Conservation (phyloP, 371 early-diverging fungal genomes). For the Quaeritorhiza haematococci region DNA sequence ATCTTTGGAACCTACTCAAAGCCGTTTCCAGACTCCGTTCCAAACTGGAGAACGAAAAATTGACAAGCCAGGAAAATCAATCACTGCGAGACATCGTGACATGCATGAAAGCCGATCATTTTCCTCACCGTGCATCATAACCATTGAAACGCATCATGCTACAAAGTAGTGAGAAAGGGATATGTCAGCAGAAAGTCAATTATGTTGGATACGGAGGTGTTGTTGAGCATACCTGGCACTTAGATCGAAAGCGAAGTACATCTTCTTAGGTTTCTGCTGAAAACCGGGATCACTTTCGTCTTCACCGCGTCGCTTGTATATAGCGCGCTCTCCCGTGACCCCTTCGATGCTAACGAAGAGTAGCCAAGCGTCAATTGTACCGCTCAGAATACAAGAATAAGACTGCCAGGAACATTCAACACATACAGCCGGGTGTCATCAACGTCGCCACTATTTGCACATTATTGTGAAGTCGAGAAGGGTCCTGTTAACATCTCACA, state of each 20-base stretch:
- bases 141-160: slow-evolving; percentile 43
- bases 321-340: slow-evolving; percentile 70
- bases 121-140: neutral
- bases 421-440: slow-evolving; percentile 68
- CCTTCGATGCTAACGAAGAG: slow-evolving; percentile 50
- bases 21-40: slow-evolving; percentile 32
- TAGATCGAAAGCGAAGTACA: slow-evolving; percentile 77
- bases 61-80: too few relatives aligned
- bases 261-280: slow-evolving; percentile 62
- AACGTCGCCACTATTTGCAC: slow-evolving; percentile 77
- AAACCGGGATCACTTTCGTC: slow-evolving; percentile 63
- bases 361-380: neutral
- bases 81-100: slow-evolving; percentile 34
- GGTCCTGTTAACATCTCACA: too few relatives aligned
- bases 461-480: too few relatives aligned
- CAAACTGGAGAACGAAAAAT: too few relatives aligned
- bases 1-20: slow-evolving; percentile 13
- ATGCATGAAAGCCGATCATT: neutral
- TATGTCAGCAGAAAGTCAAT: too few relatives aligned
- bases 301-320: slow-evolving; percentile 73
- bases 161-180: too few relatives aligned
- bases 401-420: neutral
- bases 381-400: neutral
- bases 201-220: too few relatives aligned
- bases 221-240: too few relatives aligned